phyloP scores from a whole-genome alignment of 805 yeast species.

The Myxozyma mucilagina region DNA sequence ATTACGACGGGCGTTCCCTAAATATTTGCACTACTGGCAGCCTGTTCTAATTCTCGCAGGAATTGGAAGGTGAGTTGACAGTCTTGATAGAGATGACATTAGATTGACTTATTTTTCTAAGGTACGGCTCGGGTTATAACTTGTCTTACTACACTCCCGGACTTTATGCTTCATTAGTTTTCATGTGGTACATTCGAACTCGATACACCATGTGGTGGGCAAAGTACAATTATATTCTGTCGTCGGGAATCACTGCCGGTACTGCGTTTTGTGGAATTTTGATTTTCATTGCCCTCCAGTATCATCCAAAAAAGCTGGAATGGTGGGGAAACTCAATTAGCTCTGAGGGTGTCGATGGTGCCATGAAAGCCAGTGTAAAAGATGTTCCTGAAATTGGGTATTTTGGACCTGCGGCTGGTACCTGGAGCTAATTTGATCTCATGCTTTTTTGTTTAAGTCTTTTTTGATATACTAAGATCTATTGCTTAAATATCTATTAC shows the following conservation, averaged over 20 bases:
- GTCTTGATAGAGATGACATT: neutral
- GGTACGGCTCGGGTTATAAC: slow-evolving; percentile 45
- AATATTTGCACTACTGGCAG: slow-evolving; percentile 49
- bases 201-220: slow-evolving; percentile 70
- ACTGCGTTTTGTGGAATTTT: slow-evolving; percentile 61
- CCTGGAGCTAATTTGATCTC: slow-evolving; percentile 3
- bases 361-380: neutral
- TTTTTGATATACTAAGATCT: neutral
- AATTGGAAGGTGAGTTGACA: slow-evolving; percentile 11
- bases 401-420: slow-evolving; percentile 14
- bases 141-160: slow-evolving; percentile 78
- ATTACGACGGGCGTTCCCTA: slow-evolving; percentile 1
- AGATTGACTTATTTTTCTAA: too few species aligned
- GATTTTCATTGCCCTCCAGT: slow-evolving; percentile 53
- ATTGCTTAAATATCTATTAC: neutral
- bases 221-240: slow-evolving; percentile 64
- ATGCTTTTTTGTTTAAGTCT: neutral
- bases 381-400: slow-evolving; percentile 15
- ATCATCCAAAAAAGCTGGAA: slow-evolving; percentile 42
- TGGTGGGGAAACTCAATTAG: slow-evolving; percentile 66
- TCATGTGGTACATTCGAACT: slow-evolving; percentile 58
- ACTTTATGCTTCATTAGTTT: slow-evolving; percentile 59
- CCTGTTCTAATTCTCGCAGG: slow-evolving; percentile 63
- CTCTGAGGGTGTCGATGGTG: slow-evolving; percentile 17
- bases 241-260: slow-evolving; percentile 67